Base-by-base conservation (phyloP, 495 filamentous ascomycete genomes). In the Lasiosphaeria hispida region DNA sequence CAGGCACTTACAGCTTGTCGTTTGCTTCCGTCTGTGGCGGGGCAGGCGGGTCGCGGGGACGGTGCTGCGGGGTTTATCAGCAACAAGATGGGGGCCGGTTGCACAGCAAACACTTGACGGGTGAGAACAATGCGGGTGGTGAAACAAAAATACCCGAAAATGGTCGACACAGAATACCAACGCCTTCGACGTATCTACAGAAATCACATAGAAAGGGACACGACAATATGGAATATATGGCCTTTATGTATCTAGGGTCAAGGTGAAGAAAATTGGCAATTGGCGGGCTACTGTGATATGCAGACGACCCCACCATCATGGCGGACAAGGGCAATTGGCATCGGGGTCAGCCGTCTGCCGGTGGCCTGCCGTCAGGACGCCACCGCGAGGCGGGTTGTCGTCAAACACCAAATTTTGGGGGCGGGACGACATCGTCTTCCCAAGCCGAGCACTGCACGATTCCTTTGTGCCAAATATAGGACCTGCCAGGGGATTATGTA, bases 51-150 rank as follows among this genome's bases (percentile, higher is more conserved):
- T 14, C 35, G 0, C 11, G 23, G 56, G 38, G 15, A 14, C 53
- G 57, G 39, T 48, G 47, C 38, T 62, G 53, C 60, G 63, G 57
- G 59, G 59, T 60, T 59, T 57, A 56, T 62, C 59, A 48, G 52
- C 36, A 45, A 50, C 43, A 40, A 52, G 43, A 8, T 7, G n/a
- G 15, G 39, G 36, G 39, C 33, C 48, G 48, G 18, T n/a, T 41
- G 39, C 10, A 15, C 11, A 41, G 39, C 10, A 41, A 41, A 41
- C 11, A 41, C 11, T 11, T 14, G 7, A 50, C 14, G 48, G 35
- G 17, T 17, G n/a, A 33, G 35, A 43, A 42, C 3, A 11, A 13
- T 1, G n/a, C n/a, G n/a, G 18, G 18, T n/a, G 38, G 19, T 14
- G 18, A 54, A 49, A 49, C 15, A 36, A 10, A 35, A 35, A 33